Base-by-base conservation (phyloP, 2,329 filamentous ascomycete genomes). In the Aphanocladium album region DNA sequence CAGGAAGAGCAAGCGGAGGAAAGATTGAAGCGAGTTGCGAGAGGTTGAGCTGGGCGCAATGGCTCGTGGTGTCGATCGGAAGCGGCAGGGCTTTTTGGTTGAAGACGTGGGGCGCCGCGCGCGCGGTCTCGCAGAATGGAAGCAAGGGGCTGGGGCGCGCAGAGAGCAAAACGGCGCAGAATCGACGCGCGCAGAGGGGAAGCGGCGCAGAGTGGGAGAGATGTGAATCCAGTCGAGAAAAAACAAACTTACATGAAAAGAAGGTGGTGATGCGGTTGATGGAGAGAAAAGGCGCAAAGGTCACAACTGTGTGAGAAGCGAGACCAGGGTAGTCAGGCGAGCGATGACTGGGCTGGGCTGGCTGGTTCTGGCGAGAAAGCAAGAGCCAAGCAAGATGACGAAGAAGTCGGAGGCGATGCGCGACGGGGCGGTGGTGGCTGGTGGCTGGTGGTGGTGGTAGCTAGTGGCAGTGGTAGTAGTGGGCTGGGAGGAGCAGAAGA, bases 31-130 rank as follows among this genome's bases (percentile, higher is more conserved):
- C 33, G 12, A 35, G 49, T 35, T 6, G 30, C 47, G 17, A 23
- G n/a, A 57, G 43, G 33, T 57, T 49, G 53, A n/a, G 27, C 37
- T 30, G 35, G 19, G 45, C 56, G 56, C 46, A 43, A 58, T 58
- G 11, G 46, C 43, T 21, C 12, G 35, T 47, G 57, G 33, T 30
- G 50, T 37, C 57, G 57, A 54, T 55, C 50, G 57, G 41, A 17
- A 33, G 50, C 50, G 41, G 57, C 19, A 41, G 57, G 41, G 50
- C 39, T 53, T 43, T 60, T 49, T n/a, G 50, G 46, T 37, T 60
- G 41, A 60, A 49, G 57, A 33, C 57, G 57, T 60, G 50, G 50
- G 57, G 57, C 56, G 45, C n/a, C n/a, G n/a, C 25, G 43, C 43
- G 55, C 45, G 55, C 55, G 45, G 50, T 5, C n/a, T n/a, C n/a